Base-by-base conservation (phyloP, 495 filamentous ascomycete genomes). In the Talaromyces liani region DNA sequence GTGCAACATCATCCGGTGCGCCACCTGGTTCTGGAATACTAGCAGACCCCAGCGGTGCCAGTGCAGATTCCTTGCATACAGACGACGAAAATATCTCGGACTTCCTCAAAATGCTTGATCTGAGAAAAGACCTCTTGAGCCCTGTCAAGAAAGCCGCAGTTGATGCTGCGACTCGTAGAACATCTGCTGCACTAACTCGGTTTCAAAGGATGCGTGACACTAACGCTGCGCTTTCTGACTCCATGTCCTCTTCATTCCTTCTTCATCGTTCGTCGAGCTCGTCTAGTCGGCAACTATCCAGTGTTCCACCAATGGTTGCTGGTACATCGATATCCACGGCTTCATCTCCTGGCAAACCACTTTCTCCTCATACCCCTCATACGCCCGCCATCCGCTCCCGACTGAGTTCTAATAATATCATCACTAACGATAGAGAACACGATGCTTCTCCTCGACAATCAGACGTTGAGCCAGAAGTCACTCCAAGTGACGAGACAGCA, bases 41-140 rank as follows among this genome's bases (percentile, higher is more conserved):
- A 39, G 82, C 89, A 10, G 92, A 96, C 69, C 85, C 87, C 16
- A 87, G 81, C 10, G 87, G 82, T 7, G 87, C 81, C 8, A 93
- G 90, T 72, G 91, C 88, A 0, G 88, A 90, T 20, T 93, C 90
- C 0, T 83, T 92, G 29, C 88, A 89, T 63, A 89, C 87, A 2
- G 92, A 96, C 67, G 91, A 96, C 70, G 92, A 95, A 65, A 90
- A 93, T 57, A 94, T 97, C 33, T 91, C 91, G 0, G 92, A 96
- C 36, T 98, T 97, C 69, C 72, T 98, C 60, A 94, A 93, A 65
- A 80, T 90, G 70, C 82, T 97, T 2, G 92, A 97, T 66, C 82
- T 83, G 63, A 86, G 87, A 68, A 94, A 91, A 70, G 90, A 91
- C 61, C 73, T 95, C 14, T 82, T 88, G 68, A 91, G 87, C 67